Conservation (phyloP, 768 basidiomycete species). For the Dioszegia hungarica region DNA sequence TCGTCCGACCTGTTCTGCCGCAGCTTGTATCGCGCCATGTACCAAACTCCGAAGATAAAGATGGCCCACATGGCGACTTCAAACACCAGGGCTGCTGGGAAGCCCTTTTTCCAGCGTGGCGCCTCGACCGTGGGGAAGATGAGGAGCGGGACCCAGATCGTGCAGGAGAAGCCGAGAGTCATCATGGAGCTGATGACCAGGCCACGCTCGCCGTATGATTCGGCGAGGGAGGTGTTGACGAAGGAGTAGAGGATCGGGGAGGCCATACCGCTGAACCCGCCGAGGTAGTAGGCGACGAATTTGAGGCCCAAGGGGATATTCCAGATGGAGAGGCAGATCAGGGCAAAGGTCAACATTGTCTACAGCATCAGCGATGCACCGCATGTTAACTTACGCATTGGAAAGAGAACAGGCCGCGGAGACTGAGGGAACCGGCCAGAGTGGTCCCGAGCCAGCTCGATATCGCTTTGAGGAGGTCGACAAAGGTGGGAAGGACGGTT, state of each 20-base stretch:
- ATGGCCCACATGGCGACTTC: conserved; percentile 23
- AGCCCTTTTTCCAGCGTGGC: conserved; percentile 28
- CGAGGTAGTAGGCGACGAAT: conserved; percentile 35
- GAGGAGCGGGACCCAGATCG: conserved; percentile 36
- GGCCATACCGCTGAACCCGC: conserved; percentile 21
- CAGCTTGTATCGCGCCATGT: conserved; percentile 8
- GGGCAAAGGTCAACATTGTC: conserved; percentile 7
- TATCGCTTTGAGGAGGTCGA: conserved; percentile 30
- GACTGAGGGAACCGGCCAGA: conserved; percentile 16
- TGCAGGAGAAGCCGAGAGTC: conserved; percentile 27
- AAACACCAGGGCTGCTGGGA: conserved; percentile 32
- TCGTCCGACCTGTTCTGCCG: background rate
- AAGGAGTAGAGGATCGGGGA: conserved; percentile 30
- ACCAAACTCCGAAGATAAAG: conserved; percentile 21
- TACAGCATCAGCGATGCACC: background rate
- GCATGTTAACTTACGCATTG: conserved; percentile 12
- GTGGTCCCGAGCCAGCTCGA: conserved; percentile 36
- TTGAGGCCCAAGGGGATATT: conserved; percentile 31
- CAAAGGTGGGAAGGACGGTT: conserved; percentile 38
- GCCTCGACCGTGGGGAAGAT: conserved; percentile 39
- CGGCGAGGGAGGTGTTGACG: conserved; percentile 21
- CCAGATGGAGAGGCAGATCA: conserved; percentile 32
- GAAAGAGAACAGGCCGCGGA: conserved; percentile 16
- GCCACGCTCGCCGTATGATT: conserved; percentile 27
- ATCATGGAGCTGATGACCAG: conserved; percentile 34